Evolutionary conservation across 805 yeast genomes (phyloP), one percentile per base, ranked within the genome.

Genomic region (Teunomyces cretensis): DNA sequence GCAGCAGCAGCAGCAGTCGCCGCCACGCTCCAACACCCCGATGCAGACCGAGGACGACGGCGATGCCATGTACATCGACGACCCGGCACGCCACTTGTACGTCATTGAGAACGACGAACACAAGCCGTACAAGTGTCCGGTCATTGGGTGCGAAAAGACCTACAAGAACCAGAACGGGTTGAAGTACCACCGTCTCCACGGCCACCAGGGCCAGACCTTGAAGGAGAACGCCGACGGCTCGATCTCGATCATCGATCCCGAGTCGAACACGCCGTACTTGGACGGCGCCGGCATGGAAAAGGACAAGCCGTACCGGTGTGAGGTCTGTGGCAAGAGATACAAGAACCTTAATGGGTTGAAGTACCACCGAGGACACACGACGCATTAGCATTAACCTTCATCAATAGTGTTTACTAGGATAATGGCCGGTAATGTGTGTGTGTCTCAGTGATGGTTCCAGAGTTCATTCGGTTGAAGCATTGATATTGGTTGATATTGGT

Each of bases 241-340:
- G 1, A 86, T 84, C 54, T 84, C 92, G 38, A 90, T 92, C 32
- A 86, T 92, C 48, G 97, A 94, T 65, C 99, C 99, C 9, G 88
- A 84, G 59, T 77, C 83, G 31, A 89, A 88, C 59, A 80, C 90
- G 46, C 96, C 96, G 8, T 88, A 88, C 62, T 88, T 92, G 33
- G 96, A 92, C 64, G 96, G 96, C 4, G 85, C 89, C 68, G 96
- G 91, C 16, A 79, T 89, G 80, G 99, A 94, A 66, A 91, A 89
- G 73, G 99, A 94, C 72, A 94, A 94, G 72, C 99, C 99, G 31
- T 94, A 92, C 66, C 79, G 97, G 61, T 94, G 99, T 69, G 98
- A 94, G 70, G 96, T 92, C 35, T 94, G 99, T 70, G 98, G 98
- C 47, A 94, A 92, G 69, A 75, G 99, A 46, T 94, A 94, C 72